Conservation (phyloP, 2,329 filamentous ascomycete genomes). For the Juglanconis juglandina region DNA sequence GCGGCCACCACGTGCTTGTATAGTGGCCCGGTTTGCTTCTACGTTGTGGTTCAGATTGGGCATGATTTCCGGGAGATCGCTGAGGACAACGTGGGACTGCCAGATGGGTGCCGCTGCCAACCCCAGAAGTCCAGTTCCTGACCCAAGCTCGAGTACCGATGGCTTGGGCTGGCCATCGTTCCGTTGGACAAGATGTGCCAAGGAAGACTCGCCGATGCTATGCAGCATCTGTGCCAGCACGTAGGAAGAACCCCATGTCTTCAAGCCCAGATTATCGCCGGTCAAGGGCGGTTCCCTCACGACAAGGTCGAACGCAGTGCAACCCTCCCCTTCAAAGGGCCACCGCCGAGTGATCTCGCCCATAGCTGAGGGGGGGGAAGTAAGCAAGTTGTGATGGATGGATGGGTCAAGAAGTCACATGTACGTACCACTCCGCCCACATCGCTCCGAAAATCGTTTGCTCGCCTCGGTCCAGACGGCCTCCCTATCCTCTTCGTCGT, state of each 20-base stretch:
- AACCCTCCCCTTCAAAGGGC: constrained; percentile 42
- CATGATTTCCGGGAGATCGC: constrained; percentile 80
- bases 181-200: constrained; percentile 44
- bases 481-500: constrained; percentile 63
- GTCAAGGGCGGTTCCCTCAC: constrained; percentile 86
- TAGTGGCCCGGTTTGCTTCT: constrained; percentile 55
- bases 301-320: constrained; percentile 57
- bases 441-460: constrained; percentile 76
- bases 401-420: too few species aligned
- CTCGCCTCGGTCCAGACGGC: constrained; percentile 75
- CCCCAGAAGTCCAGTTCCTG: constrained; percentile 88
- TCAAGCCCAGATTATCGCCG: constrained; percentile 82
- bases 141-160: constrained; percentile 71
- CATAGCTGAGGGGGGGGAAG: constrained; percentile 40
- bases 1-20: constrained; percentile 53
- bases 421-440: constrained; percentile 64
- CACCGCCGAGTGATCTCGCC: constrained; percentile 54
- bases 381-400: neutral
- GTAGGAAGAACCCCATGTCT: constrained; percentile 93
- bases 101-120: constrained; percentile 76
- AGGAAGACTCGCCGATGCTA: constrained; percentile 38
- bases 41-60: constrained; percentile 76
- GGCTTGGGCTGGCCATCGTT: constrained; percentile 29
- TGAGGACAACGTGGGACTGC: constrained; percentile 65
- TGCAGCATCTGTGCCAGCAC: constrained; percentile 73